Evolutionary conservation across 2,329 filamentous ascomycete species (phyloP).

Genomic region (Domatiomyces globalis): DNA sequence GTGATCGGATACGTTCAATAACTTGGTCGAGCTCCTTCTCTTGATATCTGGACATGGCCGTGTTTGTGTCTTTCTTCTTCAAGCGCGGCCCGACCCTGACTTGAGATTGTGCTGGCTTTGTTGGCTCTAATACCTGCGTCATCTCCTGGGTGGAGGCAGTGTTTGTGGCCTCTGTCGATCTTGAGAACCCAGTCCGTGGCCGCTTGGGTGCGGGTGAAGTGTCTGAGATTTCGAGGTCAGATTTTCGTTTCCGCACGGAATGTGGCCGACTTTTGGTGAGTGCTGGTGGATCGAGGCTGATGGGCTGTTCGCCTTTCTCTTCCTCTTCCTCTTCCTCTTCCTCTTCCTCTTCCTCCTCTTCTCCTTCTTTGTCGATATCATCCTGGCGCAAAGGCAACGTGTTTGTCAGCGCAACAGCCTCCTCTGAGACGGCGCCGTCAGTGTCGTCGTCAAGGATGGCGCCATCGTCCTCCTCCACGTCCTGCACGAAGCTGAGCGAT

Average conservation of each 20-base stretch:
- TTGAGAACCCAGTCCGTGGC: constrained; percentile 4
- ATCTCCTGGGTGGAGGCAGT: constrained; percentile 1
- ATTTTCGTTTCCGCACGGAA: constrained; percentile 8
- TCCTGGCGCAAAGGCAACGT: neutral
- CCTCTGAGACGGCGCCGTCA: constrained; percentile 7
- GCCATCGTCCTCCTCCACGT: neutral
- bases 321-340: constrained; percentile 10
- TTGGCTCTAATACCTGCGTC: constrained; percentile 18
- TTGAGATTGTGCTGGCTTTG: constrained; percentile 23
- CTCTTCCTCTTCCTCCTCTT: constrained; percentile 7
- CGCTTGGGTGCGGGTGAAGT: constrained; percentile 10
- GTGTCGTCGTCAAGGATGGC: constrained; percentile 6
- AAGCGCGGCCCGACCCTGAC: constrained; percentile 19
- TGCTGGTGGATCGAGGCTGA: constrained; percentile 5
- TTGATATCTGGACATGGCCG: constrained; percentile 21
- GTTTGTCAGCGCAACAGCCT: constrained; percentile 17
- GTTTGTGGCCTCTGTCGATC: constrained; percentile 4
- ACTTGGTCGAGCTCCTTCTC: constrained; percentile 28
- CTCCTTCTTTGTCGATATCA: neutral
- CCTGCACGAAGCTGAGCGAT: neutral
- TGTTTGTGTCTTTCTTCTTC: constrained; percentile 17
- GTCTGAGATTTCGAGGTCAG: constrained; percentile 14
- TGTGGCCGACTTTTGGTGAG: neutral
- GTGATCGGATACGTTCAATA: constrained; percentile 30
- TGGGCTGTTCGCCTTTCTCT: constrained; percentile 11